Evolutionary conservation across 106 monocot species (phyloP), one percentile per base, ranked within the genome.

Genomic region (Dendrobium nobile): DNA sequence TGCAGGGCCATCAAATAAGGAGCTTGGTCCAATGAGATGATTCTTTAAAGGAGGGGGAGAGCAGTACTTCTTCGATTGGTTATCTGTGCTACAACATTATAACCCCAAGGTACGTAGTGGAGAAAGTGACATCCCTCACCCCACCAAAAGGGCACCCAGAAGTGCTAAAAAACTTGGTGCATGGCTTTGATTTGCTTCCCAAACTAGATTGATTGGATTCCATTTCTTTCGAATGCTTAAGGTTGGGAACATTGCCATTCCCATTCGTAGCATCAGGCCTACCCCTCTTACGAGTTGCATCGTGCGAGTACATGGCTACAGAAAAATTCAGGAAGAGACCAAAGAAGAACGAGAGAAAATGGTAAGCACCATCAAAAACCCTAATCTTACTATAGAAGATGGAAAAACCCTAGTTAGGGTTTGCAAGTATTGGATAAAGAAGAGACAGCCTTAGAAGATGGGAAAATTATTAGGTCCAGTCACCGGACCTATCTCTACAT

Each of bases 171-270:
- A 98, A 98, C 85, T 94, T 98, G 86, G 90, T 98, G 94, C 97
- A 98, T 80, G 97, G 97, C 94, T 94, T 98, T 85, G 92, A 94
- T 98, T 98, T 98, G 97, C 97, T 92, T 98, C 97, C 97, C 91
- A 98, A 75, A 91, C 91, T 91, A 93, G 83, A 77, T 92, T 90
- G 93, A 76, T 44, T 41, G 20, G 88, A 91, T 72, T 88, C 91
- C 87, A 37, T 72, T 83, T 91, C 91, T 91, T 73, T 84, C 10
- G 61, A 3, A 19, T 74, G 47, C 56, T 79, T 84, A 42, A 45
- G 17, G 31, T 47, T 26, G 15, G 54, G 26, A 72, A 79, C 7
- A 51, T 64, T 61, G 9, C 82, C 83, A 54, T 83, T 83, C 20
- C 78, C 78, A 45, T 58, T 79, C 55, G 78, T 73, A 7, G 18